Percentiles rank a stretch among this genome's conserved stretches.
Conservation (phyloP, 163 green algal species). For the Chlorella variabilis region DNA sequence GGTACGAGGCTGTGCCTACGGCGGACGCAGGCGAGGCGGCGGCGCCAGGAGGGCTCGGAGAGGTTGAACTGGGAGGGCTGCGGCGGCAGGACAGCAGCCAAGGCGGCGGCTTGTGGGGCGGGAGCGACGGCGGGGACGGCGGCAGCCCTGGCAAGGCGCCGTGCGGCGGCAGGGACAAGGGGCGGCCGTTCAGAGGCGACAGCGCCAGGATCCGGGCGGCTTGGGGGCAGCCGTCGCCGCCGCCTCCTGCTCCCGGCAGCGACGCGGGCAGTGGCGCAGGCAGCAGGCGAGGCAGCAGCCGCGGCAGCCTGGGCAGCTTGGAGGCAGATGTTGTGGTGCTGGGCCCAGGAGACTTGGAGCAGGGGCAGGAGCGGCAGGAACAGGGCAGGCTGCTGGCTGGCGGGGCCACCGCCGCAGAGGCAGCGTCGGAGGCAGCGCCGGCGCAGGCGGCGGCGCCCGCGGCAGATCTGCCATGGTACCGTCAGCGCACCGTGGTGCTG, state of each 20-base stretch:
- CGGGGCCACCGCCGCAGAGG: not conserved
- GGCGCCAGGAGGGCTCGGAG: not conserved
- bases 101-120: no score
- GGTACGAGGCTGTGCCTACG: not conserved
- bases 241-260: not conserved
- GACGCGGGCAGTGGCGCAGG: not conserved
- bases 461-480: conserved; percentile 40
- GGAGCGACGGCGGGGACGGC: not conserved
- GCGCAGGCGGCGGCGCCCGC: no score
- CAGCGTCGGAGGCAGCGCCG: not conserved
- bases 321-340: not conserved
- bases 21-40: not conserved
- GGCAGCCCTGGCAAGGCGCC: not conserved
- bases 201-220: not conserved
- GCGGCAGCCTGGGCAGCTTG: not conserved
- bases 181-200: not conserved
- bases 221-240: not conserved
- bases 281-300: not conserved
- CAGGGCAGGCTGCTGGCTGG: not conserved
- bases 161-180: not conserved
- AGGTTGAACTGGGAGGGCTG: not conserved
- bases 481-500: conserved; percentile 15
- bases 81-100: not conserved
- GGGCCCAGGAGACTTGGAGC: not conserved
- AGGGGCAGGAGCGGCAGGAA: not conserved